These are phyloP conservation scores for Raddia distichophylla DNA, from an alignment of 176 grass and related monocot genomes.

Conservation along the genomic window DNA sequence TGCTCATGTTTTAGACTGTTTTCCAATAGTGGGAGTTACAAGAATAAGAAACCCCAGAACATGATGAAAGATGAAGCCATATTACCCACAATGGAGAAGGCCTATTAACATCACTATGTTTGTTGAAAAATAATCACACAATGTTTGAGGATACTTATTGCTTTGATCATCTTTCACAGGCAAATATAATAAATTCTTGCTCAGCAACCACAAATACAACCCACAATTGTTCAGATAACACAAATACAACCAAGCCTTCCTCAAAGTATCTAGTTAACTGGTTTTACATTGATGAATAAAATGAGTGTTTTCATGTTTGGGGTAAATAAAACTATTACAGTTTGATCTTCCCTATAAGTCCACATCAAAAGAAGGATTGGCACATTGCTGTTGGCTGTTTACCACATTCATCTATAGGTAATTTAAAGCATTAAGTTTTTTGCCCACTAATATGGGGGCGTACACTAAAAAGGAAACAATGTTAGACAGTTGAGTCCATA, in stretches of 20 bases:
- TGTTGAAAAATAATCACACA: neutral
- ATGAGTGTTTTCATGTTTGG: neutral
- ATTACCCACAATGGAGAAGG: neutral
- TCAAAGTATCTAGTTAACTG: neutral
- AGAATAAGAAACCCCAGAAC: conserved; percentile 9
- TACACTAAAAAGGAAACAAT: conserved; percentile 3
- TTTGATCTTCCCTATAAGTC: conserved; percentile 2
- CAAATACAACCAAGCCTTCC: too few relatives aligned
- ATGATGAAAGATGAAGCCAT: conserved; percentile 14
- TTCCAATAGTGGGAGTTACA: conserved; percentile 14
- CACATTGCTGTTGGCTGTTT: neutral
- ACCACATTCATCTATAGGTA: neutral
- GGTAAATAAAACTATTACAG: neutral
- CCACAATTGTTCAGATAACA: neutral
- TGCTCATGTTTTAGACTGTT: conserved; percentile 1
- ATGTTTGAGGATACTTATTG: conserved; percentile 11
- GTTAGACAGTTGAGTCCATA: conserved; percentile 1
- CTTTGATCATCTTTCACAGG: neutral
- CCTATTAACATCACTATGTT: neutral
- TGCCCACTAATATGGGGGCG: neutral
- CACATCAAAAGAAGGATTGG: neutral
- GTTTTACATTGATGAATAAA: neutral
- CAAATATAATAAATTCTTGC: neutral
- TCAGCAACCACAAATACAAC: neutral
- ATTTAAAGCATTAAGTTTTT: conserved; percentile 21